Evolutionary conservation across 768 basidiomycete species (phyloP), one percentile per base, ranked within the genome.

Genomic region (Clitopilus passeckerianus): DNA sequence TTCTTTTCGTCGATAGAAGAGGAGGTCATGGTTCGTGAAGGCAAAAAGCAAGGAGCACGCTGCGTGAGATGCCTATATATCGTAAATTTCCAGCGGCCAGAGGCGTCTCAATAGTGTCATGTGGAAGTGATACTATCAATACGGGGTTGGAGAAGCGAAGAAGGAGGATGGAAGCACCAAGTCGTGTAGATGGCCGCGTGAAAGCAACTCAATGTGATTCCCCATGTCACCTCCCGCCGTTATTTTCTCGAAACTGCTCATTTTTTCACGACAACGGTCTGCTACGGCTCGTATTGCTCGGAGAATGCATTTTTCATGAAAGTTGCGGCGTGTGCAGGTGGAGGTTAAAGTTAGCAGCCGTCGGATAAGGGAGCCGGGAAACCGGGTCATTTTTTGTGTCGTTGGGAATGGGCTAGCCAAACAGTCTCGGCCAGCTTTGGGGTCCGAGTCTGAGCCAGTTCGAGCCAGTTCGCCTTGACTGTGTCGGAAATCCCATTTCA

Each of bases 1-100:
- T 37, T 52, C 59, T 62, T 66, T 58, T 63, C 60, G 63, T 66
- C 63, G 23, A 57, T 20, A 57, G 46, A 50, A 50, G 46, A 50
- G n/a, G 59, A 56, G 46, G 58, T 64, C 57, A 60, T 62, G 53
- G 59, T 63, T 41, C 24, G 59, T 22, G 41, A 43, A 18, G 34
- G 37, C 44, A 35, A n/a, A 43, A 15, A 34, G 20, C 46, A 43
- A 60, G 27, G 3, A 18, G 35, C 27, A 23, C 27, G 18, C 14
- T 33, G 34, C 24, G 44, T 43, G 46, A 50, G 46, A 22, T 9
- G 2, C n/a, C 46, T 62, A 33, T 56, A 58, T 59, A 54, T 50
- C 33, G 54, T 55, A 60, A 54, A 33, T 50, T 15, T 34, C 24
- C 56, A 56, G 35, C 22, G 52, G 35, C 23, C 6, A 20, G 46